These are phyloP conservation scores for Reutealis trisperma DNA, from an alignment of 345 rosid genomes.

Conservation along the genomic window DNA sequence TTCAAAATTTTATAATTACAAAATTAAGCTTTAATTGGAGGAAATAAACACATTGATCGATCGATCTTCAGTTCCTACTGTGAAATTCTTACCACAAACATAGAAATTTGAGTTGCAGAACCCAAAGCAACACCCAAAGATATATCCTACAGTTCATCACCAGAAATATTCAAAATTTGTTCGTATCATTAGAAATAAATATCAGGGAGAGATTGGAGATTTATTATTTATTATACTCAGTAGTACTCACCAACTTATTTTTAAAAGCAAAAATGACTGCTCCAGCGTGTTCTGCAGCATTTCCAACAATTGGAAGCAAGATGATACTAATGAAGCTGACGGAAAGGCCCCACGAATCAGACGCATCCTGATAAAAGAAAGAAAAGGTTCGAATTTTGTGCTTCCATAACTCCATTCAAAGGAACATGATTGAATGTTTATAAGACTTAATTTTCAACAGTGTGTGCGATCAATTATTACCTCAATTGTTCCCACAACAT, in stretches of 20 bases:
- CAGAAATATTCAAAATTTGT: neutral
- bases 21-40: neutral
- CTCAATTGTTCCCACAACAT: constrained; percentile 83
- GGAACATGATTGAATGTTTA: no score
- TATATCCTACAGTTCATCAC: constrained; percentile 59
- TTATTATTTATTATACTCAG: neutral
- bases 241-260: constrained; percentile 67
- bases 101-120: constrained; percentile 77
- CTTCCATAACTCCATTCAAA: no score
- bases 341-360: constrained; percentile 86
- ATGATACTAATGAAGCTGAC: constrained; percentile 88
- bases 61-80: neutral
- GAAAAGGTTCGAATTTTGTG: neutral
- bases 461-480: constrained; percentile 23
- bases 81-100: constrained; percentile 68
- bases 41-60: no score
- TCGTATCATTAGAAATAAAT: neutral
- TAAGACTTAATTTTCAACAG: no score
- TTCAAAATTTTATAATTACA: neutral
- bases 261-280: constrained; percentile 93
- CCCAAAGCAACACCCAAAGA: constrained; percentile 86
- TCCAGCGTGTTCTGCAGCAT: constrained; percentile 95
- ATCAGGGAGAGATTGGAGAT: no score
- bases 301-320: constrained; percentile 88
- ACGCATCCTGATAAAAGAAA: constrained; percentile 54